Evolutionary conservation across 495 filamentous ascomycete genomes (phyloP), one percentile per base, ranked within the genome.

Genomic region (Talaromyces stipitatus): DNA sequence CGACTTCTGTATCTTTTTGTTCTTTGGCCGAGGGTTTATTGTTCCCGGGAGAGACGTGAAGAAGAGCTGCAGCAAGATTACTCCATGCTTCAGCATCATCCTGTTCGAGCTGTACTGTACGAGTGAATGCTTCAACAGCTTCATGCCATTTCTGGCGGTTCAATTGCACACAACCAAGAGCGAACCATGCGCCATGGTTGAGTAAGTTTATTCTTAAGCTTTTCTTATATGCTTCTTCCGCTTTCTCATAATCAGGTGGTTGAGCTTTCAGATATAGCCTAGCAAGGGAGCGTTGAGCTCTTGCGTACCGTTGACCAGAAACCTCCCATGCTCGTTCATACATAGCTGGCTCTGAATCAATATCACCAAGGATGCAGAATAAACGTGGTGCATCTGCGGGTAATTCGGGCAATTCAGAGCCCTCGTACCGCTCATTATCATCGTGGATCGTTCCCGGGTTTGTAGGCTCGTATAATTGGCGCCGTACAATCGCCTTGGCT

Each of bases 21-120:
- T 61, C 28, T 18, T 71, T 61, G 10, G 66, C 72, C 11, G 62
- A 54, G 47, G 75, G 67, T 36, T 70, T 67, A 47, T 74, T 68
- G 9, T 55, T 18, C 4, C 8, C 20, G 29, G 66, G 59, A 18
- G 60, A 50, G 8, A 69, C 57, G n/a, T 72, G 74, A 0, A 91
- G 71, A 27, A 96, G 80, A 0, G 92, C 85, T 0, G 88, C 91
- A 4, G 91, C 94, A 11, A 99, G 82, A 62, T 97, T 99, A 59
- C 87, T 94, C 89, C 92, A 99, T 2, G 89, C 88, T 61, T 96
- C 86, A 2, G 89, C 94, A 64, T 97, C 94, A 38, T 82, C 85
- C 38, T 92, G 90, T 33, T 96, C 95, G 26, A 89, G 79, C 60
- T 86, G 79, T 27, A 97, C 88, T 3, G 84, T 82, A 10, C 90